Base-by-base conservation (phyloP, 2,329 filamentous ascomycete genomes). In the Ascochyta pisi region DNA sequence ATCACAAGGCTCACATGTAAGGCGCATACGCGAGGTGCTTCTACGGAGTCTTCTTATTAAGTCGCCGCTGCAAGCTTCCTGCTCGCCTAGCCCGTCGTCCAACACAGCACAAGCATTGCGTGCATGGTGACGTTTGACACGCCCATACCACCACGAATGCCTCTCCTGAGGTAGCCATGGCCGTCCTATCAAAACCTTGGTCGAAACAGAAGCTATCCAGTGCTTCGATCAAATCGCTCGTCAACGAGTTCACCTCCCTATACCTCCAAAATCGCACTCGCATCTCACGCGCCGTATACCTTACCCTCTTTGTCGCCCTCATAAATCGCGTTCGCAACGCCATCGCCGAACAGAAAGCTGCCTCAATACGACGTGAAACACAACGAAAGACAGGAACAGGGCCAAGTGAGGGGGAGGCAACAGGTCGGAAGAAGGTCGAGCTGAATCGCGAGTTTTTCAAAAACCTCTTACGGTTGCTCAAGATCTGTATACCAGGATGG, bases 401-500 rank as follows among this genome's bases (percentile, higher is more conserved):
- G 22, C 41, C 63, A 13, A 60, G 63, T 33, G 75, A 76, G 13
- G 75, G 71, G 26, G 76, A 77, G 54, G 71, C 70, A 9, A 76
- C 62, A 44, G 70, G 63, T 62, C 85, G 84, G 70, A 92, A 91
- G 79, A 94, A 91, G 78, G 93, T 97, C 50, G 94, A 96, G 78
- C 80, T 99, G 65, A 96, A 99, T 75, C 84, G 92, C 69, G 94
- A 97, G 66, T 91, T 91, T 75, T 89, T 91, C 74, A 86, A 87
- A 63, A 92, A 89, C 58, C 77, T 99, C 64, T 79, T 95, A 63
- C 83, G 89, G 35, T 78, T 99, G 68, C 75, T 97, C 64, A 87
- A 83, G 74, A 96, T 99, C 70, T 92, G 96, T 43, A 88, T 99
- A 60, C 95, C 95, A 0, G 90, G 92, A 42, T 96, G 91, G 89